A percentile compares a stretch with the other conserved stretches of the same genome.
Evolutionary conservation across 495 filamentous ascomycete species (phyloP).

Genomic region (Neurospora sp.): DNA sequence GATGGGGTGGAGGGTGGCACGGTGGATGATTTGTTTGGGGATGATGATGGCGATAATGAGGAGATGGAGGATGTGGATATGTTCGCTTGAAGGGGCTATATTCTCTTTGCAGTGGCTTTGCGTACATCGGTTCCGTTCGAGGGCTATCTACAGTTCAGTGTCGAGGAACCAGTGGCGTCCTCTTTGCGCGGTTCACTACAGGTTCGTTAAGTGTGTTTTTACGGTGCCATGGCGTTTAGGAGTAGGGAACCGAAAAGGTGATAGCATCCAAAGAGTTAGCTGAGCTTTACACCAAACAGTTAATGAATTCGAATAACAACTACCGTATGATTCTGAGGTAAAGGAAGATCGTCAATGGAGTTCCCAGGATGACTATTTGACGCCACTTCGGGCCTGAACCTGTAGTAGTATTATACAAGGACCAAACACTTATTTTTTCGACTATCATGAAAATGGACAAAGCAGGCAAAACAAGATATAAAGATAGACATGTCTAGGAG

Average conservation of each 20-base stretch:
- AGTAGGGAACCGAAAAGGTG: not conserved
- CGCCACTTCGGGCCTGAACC: no score
- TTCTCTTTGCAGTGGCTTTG: not conserved
- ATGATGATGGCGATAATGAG: constrained; percentile 25
- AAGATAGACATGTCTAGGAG: not conserved
- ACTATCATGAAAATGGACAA: not conserved
- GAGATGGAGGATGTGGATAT: constrained; percentile 39
- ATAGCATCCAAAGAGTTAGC: not conserved
- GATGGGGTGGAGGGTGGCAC: constrained; percentile 29
- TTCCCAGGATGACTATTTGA: no score
- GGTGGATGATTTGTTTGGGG: constrained; percentile 6
- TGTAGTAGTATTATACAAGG: no score
- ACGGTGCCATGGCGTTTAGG: not conserved
- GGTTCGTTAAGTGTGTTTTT: not conserved
- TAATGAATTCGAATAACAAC: not conserved
- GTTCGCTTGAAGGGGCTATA: not conserved
- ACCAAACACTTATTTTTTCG: no score
- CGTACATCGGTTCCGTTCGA: not conserved
- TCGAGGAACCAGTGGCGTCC: no score
- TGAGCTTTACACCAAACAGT: not conserved
- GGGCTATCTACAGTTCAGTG: not conserved
- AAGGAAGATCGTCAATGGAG: no score
- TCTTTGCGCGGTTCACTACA: no score
- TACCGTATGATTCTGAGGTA: no score
- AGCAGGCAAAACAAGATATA: not conserved